Percentiles rank a stretch among this genome's conserved stretches.
These are phyloP conservation scores for Amoebophrya sp. DNA, from an alignment of 169 alveolate genomes.

Conservation along the genomic window DNA sequence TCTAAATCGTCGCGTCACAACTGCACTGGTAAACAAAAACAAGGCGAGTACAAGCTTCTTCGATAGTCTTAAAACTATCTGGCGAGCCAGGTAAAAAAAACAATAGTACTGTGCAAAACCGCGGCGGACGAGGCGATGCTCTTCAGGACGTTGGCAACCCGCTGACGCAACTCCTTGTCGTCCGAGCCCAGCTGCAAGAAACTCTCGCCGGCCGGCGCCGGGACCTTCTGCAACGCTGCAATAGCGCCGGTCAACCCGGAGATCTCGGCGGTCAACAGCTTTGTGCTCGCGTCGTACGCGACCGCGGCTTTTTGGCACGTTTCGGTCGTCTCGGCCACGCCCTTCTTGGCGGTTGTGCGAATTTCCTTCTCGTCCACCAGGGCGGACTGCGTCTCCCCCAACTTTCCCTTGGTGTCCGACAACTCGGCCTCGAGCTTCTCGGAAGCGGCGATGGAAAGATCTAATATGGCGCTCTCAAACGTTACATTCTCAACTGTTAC, in stretches of 20 bases:
- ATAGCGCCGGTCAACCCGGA: neutral
- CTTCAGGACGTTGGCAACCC: neutral
- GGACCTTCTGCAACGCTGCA: neutral
- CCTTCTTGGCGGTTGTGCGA: neutral
- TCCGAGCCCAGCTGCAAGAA: neutral
- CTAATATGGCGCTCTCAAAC: too few species aligned
- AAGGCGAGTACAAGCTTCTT: too few species aligned
- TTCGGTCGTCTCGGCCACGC: neutral
- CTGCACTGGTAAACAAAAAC: too few species aligned
- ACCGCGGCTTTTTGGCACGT: neutral
- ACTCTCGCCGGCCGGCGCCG: slow-evolving; percentile 4
- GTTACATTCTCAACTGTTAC: too few species aligned
- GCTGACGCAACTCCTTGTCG: neutral
- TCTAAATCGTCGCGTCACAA: too few species aligned
- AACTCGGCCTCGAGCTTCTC: neutral
- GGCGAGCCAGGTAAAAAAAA: too few species aligned
- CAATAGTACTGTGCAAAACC: neutral
- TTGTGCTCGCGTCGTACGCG: neutral
- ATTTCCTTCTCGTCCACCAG: slow-evolving; percentile 1
- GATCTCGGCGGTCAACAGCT: slow-evolving; percentile 5
- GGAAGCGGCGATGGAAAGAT: neutral
- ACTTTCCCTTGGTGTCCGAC: neutral
- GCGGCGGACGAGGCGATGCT: neutral
- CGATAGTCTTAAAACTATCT: too few species aligned
- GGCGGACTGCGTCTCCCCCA: neutral